These are phyloP conservation scores for Gossypium davidsonii DNA, from an alignment of 441 rosid species.

Conservation along the genomic window DNA sequence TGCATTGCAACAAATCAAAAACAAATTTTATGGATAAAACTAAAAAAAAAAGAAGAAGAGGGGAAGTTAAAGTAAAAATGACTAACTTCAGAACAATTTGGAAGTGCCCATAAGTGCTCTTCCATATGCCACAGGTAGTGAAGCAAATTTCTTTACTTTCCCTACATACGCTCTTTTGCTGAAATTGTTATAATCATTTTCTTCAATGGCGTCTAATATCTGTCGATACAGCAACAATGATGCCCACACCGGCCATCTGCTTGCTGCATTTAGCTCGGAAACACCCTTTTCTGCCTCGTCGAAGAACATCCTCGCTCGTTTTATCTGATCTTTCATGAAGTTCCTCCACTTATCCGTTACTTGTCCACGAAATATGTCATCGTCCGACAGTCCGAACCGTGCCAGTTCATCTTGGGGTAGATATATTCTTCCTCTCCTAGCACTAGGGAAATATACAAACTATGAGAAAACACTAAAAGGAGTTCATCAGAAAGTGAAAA, in stretches of 20 bases:
- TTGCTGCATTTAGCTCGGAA: constrained; percentile 37
- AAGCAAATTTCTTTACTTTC: constrained; percentile 32
- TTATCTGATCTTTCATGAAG: constrained; percentile 44
- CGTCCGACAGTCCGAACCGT: constrained; percentile 32
- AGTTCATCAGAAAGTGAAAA: not conserved
- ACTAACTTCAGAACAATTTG: not conserved
- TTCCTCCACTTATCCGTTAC: constrained; percentile 41
- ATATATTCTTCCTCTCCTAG: constrained; percentile 44
- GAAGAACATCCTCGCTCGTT: constrained; percentile 43
- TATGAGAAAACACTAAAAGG: not conserved
- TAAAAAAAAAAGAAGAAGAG: not conserved
- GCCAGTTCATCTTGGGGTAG: constrained; percentile 44
- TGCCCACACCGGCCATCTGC: constrained; percentile 54
- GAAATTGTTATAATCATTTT: constrained; percentile 39
- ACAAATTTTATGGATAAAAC: not conserved
- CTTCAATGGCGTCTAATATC: constrained; percentile 42
- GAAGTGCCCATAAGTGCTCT: constrained; percentile 23
- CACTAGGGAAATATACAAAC: constrained; percentile 21
- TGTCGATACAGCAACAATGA: constrained; percentile 33
- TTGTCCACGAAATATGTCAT: constrained; percentile 33
- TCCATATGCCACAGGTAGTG: constrained; percentile 35
- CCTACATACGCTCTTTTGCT: constrained; percentile 40
- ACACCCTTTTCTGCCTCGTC: constrained; percentile 43
- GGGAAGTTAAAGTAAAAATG: not conserved
- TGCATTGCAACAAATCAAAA: not conserved